Conservation (phyloP, 495 filamentous ascomycete species). For the Podospora pseudocomata region DNA sequence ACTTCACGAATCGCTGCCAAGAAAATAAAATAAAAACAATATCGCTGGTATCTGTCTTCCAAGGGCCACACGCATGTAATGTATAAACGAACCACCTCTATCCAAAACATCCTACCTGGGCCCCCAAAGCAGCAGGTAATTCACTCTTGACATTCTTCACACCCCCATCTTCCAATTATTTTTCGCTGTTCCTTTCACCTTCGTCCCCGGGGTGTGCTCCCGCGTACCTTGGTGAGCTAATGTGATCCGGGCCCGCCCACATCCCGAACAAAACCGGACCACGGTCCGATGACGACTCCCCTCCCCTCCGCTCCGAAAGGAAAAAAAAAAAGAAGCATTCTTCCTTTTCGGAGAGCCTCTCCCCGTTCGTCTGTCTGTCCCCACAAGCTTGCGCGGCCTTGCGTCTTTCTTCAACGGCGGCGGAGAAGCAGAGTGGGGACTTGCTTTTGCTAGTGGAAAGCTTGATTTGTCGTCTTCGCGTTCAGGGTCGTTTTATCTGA, state of each 20-base stretch:
- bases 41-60: too few relatives aligned
- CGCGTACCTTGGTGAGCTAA: background rate
- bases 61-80: too few relatives aligned
- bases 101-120: too few relatives aligned
- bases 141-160: too few relatives aligned
- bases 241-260: background rate
- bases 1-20: too few relatives aligned
- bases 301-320: background rate
- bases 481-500: background rate
- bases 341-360: background rate
- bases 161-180: too few relatives aligned
- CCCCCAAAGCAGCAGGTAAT: too few relatives aligned
- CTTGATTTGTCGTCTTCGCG: background rate
- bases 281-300: background rate
- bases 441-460: background rate
- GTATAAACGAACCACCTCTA: too few relatives aligned
- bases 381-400: background rate
- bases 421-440: too few relatives aligned
- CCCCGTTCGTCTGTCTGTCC: background rate
- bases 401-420: too few relatives aligned
- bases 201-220: background rate
- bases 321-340: background rate
- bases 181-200: too few relatives aligned
- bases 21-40: too few relatives aligned
- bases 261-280: background rate